These are phyloP conservation scores for Ogataea pini DNA, from an alignment of 805 yeast genomes.

Conservation along the genomic window DNA sequence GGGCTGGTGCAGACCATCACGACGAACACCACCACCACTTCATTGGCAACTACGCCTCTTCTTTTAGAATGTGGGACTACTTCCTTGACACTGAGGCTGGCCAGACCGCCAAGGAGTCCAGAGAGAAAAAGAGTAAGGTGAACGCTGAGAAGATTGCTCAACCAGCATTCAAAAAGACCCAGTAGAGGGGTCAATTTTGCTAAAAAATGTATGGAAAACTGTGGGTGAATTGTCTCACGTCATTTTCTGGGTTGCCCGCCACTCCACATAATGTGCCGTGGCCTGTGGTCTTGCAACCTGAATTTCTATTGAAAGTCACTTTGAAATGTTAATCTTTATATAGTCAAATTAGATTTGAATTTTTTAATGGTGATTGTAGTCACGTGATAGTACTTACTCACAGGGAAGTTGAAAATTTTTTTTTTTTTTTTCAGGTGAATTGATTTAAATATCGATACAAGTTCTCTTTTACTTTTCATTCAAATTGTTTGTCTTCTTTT, in stretches of 20 bases:
- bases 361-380: background rate
- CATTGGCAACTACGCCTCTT: constrained; percentile 92
- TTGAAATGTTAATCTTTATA: background rate
- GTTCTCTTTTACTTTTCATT: too few relatives aligned
- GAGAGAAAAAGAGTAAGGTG: constrained; percentile 64
- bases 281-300: too few relatives aligned
- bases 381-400: background rate
- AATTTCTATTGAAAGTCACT: too few relatives aligned
- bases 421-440: background rate
- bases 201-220: too few relatives aligned
- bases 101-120: constrained; percentile 68
- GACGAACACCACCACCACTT: constrained; percentile 96
- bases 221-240: too few relatives aligned
- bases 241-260: too few relatives aligned
- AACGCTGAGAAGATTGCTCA: constrained; percentile 49
- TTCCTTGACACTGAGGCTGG: constrained; percentile 89
- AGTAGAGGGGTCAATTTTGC: too few relatives aligned
- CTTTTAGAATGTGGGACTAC: constrained; percentile 96
- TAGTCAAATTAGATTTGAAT: background rate
- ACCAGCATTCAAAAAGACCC: background rate
- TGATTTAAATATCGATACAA: background rate
- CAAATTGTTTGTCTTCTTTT: background rate
- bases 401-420: constrained; percentile 1
- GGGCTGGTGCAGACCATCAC: constrained; percentile 99
- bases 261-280: too few relatives aligned